These are phyloP conservation scores for Stemphylium lycopersici DNA, from an alignment of 2,329 filamentous ascomycete species.

Conservation along the genomic window DNA sequence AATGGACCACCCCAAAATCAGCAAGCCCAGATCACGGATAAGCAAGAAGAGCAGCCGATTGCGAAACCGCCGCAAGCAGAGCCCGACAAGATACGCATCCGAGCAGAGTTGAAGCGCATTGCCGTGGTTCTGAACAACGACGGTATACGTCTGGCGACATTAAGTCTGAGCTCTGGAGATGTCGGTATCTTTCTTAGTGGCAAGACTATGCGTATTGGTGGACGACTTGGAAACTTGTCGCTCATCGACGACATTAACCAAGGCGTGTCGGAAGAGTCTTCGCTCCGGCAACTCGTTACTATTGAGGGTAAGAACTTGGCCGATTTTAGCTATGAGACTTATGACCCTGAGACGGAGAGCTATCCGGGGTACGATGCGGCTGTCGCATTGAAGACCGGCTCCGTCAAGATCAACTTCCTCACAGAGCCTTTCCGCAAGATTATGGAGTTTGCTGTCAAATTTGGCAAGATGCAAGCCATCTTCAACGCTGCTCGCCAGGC, in stretches of 20 bases:
- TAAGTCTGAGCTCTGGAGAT: conserved; percentile 91
- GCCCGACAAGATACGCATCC: conserved; percentile 84
- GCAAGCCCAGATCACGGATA: conserved; percentile 37
- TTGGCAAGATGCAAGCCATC: conserved; percentile 98
- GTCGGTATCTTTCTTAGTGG: conserved; percentile 87
- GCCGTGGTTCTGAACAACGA: conserved; percentile 96
- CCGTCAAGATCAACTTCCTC: conserved; percentile 94
- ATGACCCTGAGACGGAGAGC: conserved; percentile 73
- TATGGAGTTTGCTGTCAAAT: conserved; percentile 96
- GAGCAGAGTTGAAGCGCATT: conserved; percentile 91
- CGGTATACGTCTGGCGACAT: conserved; percentile 88
- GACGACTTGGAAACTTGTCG: conserved; percentile 83
- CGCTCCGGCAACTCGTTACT: conserved; percentile 83
- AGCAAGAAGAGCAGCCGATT: conserved; percentile 42
- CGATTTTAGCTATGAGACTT: conserved; percentile 97
- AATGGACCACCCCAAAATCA: conserved; percentile 57
- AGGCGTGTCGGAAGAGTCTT: conserved; percentile 80
- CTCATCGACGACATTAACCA: conserved; percentile 93
- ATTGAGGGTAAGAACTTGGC: conserved; percentile 96
- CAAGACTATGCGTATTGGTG: conserved; percentile 84
- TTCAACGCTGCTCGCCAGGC: conserved; percentile 97
- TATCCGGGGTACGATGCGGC: conserved; percentile 97
- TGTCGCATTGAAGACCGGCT: conserved; percentile 87
- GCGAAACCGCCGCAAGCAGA: conserved; percentile 52
- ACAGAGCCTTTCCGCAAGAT: conserved; percentile 98